Conservation (phyloP, 129 eudicot species). For the Sambucus nigra region DNA sequence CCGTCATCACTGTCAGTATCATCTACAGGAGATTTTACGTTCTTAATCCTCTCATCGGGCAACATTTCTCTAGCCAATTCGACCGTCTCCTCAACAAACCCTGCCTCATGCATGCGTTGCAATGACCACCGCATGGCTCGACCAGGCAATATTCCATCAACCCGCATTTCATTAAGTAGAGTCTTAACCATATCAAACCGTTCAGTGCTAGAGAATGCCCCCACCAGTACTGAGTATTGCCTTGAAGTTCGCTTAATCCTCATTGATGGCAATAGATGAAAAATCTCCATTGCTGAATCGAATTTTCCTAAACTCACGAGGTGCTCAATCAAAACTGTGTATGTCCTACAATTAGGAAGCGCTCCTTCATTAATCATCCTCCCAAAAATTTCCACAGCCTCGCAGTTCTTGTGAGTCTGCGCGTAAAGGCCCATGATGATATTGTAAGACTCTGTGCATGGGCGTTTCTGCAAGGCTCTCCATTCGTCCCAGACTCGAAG, state of each 20-base stretch:
- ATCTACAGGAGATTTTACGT: constrained; percentile 20
- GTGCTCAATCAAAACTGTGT: constrained; percentile 68
- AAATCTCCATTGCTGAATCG: constrained; percentile 44
- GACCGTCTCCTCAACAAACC: constrained; percentile 48
- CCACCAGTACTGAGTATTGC: constrained; percentile 55
- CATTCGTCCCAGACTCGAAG: constrained; percentile 61
- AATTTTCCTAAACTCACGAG: constrained; percentile 47
- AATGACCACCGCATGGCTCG: constrained; percentile 45
- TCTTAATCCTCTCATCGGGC: constrained; percentile 64
- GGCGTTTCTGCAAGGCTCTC: constrained; percentile 38
- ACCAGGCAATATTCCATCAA: constrained; percentile 54
- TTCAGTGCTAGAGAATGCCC: constrained; percentile 35
- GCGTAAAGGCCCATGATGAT: constrained; percentile 58
- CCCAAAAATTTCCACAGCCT: constrained; percentile 55
- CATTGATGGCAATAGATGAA: constrained; percentile 42
- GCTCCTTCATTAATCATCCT: constrained; percentile 62
- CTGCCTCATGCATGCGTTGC: constrained; percentile 56
- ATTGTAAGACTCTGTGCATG: constrained; percentile 62
- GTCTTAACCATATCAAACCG: constrained; percentile 42
- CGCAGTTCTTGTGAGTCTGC: constrained; percentile 46
- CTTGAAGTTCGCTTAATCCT: constrained; percentile 52
- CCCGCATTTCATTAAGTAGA: constrained; percentile 56
- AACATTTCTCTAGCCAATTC: constrained; percentile 45
- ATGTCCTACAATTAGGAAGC: constrained; percentile 75
- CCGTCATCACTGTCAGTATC: constrained; percentile 23